A percentile compares a stretch with the other conserved stretches of the same genome.
Evolutionary conservation across 495 filamentous ascomycete species (phyloP).

Genomic region (Hypoxylon intermedium): DNA sequence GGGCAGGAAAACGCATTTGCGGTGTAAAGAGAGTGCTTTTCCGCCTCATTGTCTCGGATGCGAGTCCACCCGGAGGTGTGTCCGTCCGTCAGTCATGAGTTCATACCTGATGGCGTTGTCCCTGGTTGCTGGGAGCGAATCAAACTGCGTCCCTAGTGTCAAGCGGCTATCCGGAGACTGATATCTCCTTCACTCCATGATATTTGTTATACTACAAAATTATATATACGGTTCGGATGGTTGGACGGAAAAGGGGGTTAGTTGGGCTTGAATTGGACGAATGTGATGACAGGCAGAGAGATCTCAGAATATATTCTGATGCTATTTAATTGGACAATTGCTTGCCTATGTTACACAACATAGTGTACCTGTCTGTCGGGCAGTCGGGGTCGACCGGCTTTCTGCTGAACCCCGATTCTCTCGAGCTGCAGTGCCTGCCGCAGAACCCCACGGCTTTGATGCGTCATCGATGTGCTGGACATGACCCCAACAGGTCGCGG

Average conservation of each 20-base stretch:
- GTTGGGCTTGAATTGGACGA: neutral
- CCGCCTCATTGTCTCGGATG: neutral
- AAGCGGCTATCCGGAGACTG: too few relatives aligned
- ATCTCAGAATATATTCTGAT: too few relatives aligned
- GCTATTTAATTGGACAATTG: too few relatives aligned
- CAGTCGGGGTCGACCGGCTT: neutral
- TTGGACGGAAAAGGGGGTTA: neutral
- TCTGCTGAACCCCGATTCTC: slow-evolving; percentile 5
- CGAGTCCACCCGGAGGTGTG: too few relatives aligned
- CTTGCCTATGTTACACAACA: too few relatives aligned
- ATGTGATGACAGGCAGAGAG: neutral
- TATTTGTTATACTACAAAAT: neutral
- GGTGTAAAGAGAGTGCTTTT: slow-evolving; percentile 9
- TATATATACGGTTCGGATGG: neutral
- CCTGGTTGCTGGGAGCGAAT: neutral
- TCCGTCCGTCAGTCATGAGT: too few relatives aligned
- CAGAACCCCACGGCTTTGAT: slow-evolving; percentile 10
- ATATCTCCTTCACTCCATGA: neutral
- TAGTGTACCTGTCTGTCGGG: too few relatives aligned
- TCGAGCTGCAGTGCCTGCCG: neutral
- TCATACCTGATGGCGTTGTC: neutral
- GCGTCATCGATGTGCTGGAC: slow-evolving; percentile 33
- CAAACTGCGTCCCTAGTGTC: neutral
- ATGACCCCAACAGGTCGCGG: slow-evolving; percentile 9
- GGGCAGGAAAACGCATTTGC: slow-evolving; percentile 50